A percentile compares a stretch with the other conserved stretches of the same genome.
phyloP scores from a whole-genome alignment of 495 filamentous ascomycete species.

The Podospora pseudoanserina region DNA sequence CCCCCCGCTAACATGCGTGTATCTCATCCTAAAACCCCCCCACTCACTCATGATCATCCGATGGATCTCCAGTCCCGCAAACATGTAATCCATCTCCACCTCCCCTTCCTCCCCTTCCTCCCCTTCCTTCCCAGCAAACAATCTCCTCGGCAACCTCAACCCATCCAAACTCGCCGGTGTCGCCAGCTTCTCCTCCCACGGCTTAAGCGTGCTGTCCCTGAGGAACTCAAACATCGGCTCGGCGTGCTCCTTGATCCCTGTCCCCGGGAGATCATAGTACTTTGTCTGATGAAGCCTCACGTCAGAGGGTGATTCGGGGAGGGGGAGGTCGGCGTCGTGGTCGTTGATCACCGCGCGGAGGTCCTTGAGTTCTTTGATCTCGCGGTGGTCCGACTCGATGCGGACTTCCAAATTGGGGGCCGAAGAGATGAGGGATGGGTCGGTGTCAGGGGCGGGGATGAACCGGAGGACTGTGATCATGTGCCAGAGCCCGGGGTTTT shows the following conservation, averaged over 20 bases:
- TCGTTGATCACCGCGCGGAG: conserved; percentile 25
- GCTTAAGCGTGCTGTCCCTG: conserved; percentile 31
- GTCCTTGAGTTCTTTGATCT: conserved; percentile 22
- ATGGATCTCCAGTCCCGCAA: conserved; percentile 44
- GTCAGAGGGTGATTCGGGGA: conserved; percentile 39
- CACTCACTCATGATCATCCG: conserved; percentile 35
- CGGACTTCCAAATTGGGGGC: conserved; percentile 39
- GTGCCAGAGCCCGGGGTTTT: conserved; percentile 26
- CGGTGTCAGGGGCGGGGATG: conserved; percentile 22
- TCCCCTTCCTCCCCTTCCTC: conserved; percentile 8
- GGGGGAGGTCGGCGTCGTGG: conserved; percentile 27
- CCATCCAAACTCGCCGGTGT: conserved; percentile 35
- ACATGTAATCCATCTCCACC: conserved; percentile 42
- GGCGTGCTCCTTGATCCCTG: conserved; percentile 18
- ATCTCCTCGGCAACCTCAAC: conserved; percentile 35
- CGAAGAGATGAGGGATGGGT: conserved; percentile 7
- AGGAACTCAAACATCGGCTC: conserved; percentile 38
- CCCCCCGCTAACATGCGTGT: conserved; percentile 45
- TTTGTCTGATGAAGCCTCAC: conserved; percentile 38
- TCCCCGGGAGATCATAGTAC: conserved; percentile 26
- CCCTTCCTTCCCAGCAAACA: conserved; percentile 16
- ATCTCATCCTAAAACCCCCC: conserved; percentile 38
- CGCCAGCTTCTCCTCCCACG: conserved; percentile 32
- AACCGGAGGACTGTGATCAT: conserved; percentile 28
- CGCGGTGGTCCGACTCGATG: conserved; percentile 29